phyloP scores from a whole-genome alignment of 805 yeast genomes.

The Kuraishia capsulata region DNA sequence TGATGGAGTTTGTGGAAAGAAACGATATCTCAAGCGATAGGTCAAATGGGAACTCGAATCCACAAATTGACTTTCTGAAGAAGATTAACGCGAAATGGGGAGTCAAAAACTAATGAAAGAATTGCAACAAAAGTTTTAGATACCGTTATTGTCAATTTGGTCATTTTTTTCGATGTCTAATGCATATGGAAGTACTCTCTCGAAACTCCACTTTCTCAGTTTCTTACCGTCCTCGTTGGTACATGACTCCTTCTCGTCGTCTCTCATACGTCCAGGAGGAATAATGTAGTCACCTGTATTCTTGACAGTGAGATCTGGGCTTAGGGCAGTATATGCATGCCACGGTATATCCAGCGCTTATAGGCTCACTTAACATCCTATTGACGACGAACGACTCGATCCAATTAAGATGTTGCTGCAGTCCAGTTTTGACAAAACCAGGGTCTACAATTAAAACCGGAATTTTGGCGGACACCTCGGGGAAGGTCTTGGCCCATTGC shows the following conservation, averaged over 20 bases:
- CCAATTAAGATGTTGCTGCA: neutral
- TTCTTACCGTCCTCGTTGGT: neutral
- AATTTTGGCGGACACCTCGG: too few species aligned
- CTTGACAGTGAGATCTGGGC: conserved; percentile 18
- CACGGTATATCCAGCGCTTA: conserved; percentile 22
- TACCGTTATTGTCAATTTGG: too few species aligned
- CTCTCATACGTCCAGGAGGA: conserved; percentile 22
- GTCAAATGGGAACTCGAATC: conserved; percentile 12
- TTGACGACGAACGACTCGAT: neutral
- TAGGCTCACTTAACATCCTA: neutral
- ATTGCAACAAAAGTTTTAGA: neutral
- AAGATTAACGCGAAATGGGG: conserved; percentile 24
- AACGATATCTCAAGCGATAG: conserved; percentile 32
- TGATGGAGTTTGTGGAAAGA: conserved; percentile 39
- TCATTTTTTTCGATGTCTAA: too few species aligned
- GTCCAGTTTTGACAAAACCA: conserved; percentile 1
- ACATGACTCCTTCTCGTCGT: conserved; percentile 4
- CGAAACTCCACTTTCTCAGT: neutral
- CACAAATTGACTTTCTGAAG: conserved; percentile 18
- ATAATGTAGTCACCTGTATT: conserved; percentile 23
- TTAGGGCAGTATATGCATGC: conserved; percentile 26
- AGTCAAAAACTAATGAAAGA: conserved; percentile 10
- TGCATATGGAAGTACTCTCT: too few species aligned
- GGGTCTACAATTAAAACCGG: conserved; percentile 6
- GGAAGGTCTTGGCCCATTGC: conserved; percentile 5